Evolutionary conservation across 176 grass and related monocot species (phyloP), one percentile per base, ranked within the genome.

Genomic region (Musa troglodytarum): DNA sequence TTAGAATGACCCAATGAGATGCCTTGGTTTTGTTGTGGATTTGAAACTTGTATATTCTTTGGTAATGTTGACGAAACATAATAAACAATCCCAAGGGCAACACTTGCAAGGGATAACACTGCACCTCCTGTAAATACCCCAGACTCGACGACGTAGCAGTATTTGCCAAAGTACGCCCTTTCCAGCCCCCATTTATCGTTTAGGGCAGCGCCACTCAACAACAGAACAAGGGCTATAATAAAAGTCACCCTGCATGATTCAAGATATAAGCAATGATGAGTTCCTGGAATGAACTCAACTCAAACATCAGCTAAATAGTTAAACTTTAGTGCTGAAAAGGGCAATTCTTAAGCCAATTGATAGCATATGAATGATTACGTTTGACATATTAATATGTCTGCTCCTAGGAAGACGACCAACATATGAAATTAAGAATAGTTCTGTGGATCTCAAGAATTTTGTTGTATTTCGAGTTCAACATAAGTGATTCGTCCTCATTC

Each of bases 51-150:
- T 0, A 81, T 43, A n/a, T 9, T 76, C 79, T 99, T 99, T 0
- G 88, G 77, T 0, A 82, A 94, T 11, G 86, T 82, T 24, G 91
- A 62, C 0, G 88, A 81, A 0, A 94, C 88, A 1, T 98, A 98
- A 80, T 94, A 98, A 12, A 94, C 86, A 50, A 98, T 98, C 1
- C 86, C 95, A 12, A 98, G 82, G 0, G 90, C 82, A 54, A 98
- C 90, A 1, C 95, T 93, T 53, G 95, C 90, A 4, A 99, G 95
- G 34, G 95, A 87, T 17, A 99, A 73, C 68, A 99, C 90, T 1
- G 95, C 84, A 64, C 90, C 95, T 22, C 90, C 86, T 0, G 88
- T 89, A 73, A 99, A 99, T 68, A 99, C 95, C 24, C 95, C 95
- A 0, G 90, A 86, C 77, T 99, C 92, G 77, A 99, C 88, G 0